Conservation (phyloP, 73 alveolate species). For the Paramecium sexaurelia region DNA sequence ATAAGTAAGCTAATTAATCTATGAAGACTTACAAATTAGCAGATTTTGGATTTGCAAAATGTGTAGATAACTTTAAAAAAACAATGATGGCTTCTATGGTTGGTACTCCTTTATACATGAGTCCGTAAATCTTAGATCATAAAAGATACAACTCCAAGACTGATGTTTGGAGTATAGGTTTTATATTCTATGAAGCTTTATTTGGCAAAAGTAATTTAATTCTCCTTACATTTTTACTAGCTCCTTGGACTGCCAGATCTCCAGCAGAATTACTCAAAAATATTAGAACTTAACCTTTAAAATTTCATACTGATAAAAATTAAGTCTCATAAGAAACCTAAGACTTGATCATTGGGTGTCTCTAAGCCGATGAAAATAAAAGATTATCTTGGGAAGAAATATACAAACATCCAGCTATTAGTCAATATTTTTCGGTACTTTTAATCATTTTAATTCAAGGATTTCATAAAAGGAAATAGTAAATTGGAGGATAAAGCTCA, state of each 20-base stretch:
- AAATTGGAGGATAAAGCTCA: slow-evolving; percentile 66
- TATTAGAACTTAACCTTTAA: slow-evolving; percentile 26
- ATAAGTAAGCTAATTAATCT: background rate
- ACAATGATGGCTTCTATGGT: slow-evolving; percentile 61
- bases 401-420: slow-evolving; percentile 65
- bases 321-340: slow-evolving; percentile 52
- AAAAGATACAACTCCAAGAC: slow-evolving; percentile 88
- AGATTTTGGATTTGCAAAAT: slow-evolving; percentile 70
- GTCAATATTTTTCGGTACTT: slow-evolving; percentile 15
- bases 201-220: slow-evolving; percentile 48
- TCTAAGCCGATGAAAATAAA: slow-evolving; percentile 59
- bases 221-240: background rate
- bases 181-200: slow-evolving; percentile 86
- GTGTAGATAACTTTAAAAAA: slow-evolving; percentile 65
- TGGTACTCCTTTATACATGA: slow-evolving; percentile 83
- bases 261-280: slow-evolving; percentile 26
- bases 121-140: slow-evolving; percentile 92
- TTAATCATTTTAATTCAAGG: background rate
- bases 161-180: slow-evolving; percentile 97
- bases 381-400: slow-evolving; percentile 68
- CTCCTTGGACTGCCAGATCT: slow-evolving; percentile 61
- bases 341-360: slow-evolving; percentile 56
- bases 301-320: slow-evolving; percentile 32
- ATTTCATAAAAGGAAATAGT: slow-evolving; percentile 44
- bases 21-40: slow-evolving; percentile 60